A percentile compares a stretch with the other conserved stretches of the same genome.
Conservation (phyloP, 2,329 filamentous ascomycete species). For the Atkinsonella hypoxylon region DNA sequence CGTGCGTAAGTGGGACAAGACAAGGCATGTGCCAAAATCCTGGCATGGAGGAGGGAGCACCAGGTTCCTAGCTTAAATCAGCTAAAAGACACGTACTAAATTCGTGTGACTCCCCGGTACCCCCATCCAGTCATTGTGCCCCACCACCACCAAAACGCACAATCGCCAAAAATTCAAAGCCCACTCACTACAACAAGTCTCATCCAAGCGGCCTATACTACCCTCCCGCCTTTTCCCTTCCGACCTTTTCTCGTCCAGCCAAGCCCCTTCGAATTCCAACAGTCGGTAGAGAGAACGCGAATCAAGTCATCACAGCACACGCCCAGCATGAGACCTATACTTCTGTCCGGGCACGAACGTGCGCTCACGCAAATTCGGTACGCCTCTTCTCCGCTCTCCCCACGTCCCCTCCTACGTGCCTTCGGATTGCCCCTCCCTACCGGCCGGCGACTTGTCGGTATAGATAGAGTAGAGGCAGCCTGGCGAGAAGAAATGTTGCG, state of each 20-base stretch:
- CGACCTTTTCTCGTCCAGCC: conserved; percentile 8
- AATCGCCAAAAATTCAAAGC: conserved; percentile 32
- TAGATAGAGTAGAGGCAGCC: background rate
- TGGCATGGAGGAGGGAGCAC: background rate
- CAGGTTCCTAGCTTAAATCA: background rate
- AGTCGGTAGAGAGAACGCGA: conserved; percentile 1
- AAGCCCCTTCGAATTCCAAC: background rate
- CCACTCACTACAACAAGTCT: conserved; percentile 18
- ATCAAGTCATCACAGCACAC: conserved; percentile 10
- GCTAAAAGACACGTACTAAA: background rate
- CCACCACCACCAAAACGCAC: conserved; percentile 36
- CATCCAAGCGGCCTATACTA: conserved; percentile 14
- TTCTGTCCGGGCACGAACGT: conserved; percentile 93
- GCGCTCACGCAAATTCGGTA: conserved; percentile 90
- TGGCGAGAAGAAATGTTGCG: background rate
- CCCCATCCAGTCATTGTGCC: conserved; percentile 16
- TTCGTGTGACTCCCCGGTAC: conserved; percentile 4
- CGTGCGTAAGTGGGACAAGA: no score
- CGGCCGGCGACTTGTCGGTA: background rate
- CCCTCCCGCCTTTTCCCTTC: conserved; percentile 13
- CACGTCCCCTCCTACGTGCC: background rate
- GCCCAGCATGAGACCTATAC: conserved; percentile 84
- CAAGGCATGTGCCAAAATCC: background rate
- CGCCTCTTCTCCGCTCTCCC: conserved; percentile 15
- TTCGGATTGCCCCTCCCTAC: background rate